Conservation (phyloP, 129 eudicot genomes). For the Kitagawia praeruptora region DNA sequence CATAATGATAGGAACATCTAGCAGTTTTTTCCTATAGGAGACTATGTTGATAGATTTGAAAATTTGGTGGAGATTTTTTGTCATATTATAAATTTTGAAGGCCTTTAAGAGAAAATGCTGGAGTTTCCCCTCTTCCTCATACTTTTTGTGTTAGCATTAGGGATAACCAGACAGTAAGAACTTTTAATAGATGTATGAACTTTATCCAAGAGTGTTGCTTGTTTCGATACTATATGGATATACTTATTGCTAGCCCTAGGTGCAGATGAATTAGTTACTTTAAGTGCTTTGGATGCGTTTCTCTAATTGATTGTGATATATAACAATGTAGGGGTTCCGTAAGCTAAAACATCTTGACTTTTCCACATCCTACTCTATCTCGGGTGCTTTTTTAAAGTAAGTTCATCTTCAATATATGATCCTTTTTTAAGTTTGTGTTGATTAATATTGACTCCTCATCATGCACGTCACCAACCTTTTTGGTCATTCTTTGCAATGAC, state of each 20-base stretch:
- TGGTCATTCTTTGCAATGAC: conserved; percentile 3
- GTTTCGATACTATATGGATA: background rate
- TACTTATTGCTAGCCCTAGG: background rate
- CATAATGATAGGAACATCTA: background rate
- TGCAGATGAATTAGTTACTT: background rate
- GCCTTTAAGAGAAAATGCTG: background rate
- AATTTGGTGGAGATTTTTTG: background rate
- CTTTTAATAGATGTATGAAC: background rate
- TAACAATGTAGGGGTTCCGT: conserved; percentile 59
- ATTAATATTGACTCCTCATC: background rate
- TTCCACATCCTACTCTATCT: conserved; percentile 71
- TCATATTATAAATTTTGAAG: background rate
- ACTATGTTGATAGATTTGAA: background rate
- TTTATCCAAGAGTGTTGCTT: background rate
- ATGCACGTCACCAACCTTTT: background rate
- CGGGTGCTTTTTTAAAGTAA: conserved; percentile 76
- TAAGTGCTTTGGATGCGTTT: background rate
- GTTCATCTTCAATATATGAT: conserved; percentile 5
- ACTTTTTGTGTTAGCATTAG: background rate
- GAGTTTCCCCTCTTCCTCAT: background rate
- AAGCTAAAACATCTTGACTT: conserved; percentile 67
- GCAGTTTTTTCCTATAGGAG: background rate
- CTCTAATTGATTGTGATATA: background rate
- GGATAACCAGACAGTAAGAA: background rate
- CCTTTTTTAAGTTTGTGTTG: background rate